phyloP scores from a whole-genome alignment of 2,329 filamentous ascomycete genomes.

The Pseudogymnoascus sp. region DNA sequence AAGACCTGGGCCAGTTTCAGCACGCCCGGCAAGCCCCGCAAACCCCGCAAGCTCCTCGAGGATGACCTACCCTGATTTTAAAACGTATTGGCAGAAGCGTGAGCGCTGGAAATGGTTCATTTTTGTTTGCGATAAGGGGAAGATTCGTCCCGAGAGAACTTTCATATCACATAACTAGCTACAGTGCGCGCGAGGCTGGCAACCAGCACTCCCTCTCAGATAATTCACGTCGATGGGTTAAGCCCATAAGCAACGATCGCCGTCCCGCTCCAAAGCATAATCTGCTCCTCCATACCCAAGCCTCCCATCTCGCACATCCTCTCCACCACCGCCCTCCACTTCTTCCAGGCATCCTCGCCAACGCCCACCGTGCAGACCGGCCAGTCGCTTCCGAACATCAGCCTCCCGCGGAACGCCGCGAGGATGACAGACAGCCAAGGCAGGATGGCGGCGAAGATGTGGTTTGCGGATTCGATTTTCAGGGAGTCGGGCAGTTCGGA shows the following conservation, averaged over 20 bases:
- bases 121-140: neutral
- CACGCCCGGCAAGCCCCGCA: neutral
- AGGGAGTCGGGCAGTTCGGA: slow-evolving; percentile 62
- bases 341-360: slow-evolving; percentile 53
- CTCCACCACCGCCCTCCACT: slow-evolving; percentile 68
- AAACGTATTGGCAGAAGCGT: neutral
- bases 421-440: slow-evolving; percentile 70
- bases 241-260: slow-evolving; percentile 64
- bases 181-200: neutral
- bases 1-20: too few relatives aligned
- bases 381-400: slow-evolving; percentile 95
- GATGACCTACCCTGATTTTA: neutral
- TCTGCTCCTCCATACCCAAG: slow-evolving; percentile 53
- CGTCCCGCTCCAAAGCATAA: slow-evolving; percentile 64
- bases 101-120: neutral
- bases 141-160: neutral
- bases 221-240: slow-evolving; percentile 15
- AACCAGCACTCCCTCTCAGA: neutral
- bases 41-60: neutral
- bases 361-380: slow-evolving; percentile 71
- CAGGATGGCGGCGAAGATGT: slow-evolving; percentile 55
- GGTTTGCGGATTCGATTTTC: slow-evolving; percentile 40
- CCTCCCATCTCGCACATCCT: slow-evolving; percentile 56
- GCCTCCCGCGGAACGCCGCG: slow-evolving; percentile 63
- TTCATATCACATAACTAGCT: neutral